Evolutionary conservation across 345 rosid species (phyloP).

Genomic region (Eutrema yunnanense): DNA sequence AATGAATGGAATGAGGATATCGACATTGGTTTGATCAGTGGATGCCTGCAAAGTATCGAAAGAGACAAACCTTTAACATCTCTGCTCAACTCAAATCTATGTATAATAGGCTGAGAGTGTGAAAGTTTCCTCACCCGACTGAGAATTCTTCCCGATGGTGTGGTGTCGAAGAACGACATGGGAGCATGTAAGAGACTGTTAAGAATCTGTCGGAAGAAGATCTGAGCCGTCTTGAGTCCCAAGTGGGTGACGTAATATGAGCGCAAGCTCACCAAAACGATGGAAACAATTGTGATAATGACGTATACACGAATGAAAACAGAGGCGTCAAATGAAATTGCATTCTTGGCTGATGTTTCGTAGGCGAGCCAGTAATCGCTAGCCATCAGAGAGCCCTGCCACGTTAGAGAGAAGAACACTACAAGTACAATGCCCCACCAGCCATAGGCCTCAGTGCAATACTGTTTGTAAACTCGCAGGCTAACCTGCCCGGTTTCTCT

Average conservation of each 20-base stretch:
- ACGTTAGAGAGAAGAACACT: conserved; percentile 50
- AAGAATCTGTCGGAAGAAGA: conserved; percentile 66
- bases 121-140: conserved; percentile 58
- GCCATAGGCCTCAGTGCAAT: conserved; percentile 81
- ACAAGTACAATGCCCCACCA: conserved; percentile 77
- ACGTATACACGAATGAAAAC: conserved; percentile 59
- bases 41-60: conserved; percentile 60
- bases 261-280: conserved; percentile 46
- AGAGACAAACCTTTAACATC: not conserved
- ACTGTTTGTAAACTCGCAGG: conserved; percentile 60
- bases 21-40: conserved; percentile 75
- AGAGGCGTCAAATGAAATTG: conserved; percentile 45
- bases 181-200: conserved; percentile 87
- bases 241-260: conserved; percentile 45
- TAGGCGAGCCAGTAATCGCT: conserved; percentile 93
- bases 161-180: conserved; percentile 96
- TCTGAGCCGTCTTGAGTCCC: conserved; percentile 86
- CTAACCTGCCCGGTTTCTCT: conserved; percentile 79
- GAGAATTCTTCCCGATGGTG: conserved; percentile 91
- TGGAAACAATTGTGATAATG: conserved; percentile 50
- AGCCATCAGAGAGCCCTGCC: conserved; percentile 83
- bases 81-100: not conserved
- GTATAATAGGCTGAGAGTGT: not conserved
- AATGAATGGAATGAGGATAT: conserved; percentile 66
- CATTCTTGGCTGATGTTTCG: conserved; percentile 59